Conservation (phyloP, 75 land plant genomes). For the Sequoia sempervirens region DNA sequence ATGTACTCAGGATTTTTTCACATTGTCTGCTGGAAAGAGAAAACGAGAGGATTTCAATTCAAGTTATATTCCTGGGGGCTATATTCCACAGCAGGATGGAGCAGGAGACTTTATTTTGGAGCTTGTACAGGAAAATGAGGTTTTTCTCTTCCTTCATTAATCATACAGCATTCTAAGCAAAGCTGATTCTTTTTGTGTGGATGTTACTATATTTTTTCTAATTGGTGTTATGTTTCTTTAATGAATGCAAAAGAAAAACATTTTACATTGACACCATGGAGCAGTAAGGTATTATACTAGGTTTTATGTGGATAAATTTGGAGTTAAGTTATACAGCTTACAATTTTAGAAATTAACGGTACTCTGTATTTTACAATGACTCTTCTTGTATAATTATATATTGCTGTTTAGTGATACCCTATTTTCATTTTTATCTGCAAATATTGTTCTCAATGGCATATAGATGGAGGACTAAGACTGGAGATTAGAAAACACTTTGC, state of each 20-base stretch:
- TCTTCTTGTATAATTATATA: not conserved
- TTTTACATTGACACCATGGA: not conserved
- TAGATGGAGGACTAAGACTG: not conserved
- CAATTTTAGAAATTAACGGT: not conserved
- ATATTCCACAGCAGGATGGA: slow-evolving; percentile 86
- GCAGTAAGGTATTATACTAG: not conserved
- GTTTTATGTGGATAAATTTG: not conserved
- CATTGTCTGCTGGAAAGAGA: slow-evolving; percentile 52
- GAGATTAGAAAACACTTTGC: not conserved
- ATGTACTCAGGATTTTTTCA: slow-evolving; percentile 65
- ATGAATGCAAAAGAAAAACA: not conserved
- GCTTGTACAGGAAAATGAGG: slow-evolving; percentile 15
- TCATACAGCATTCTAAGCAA: not conserved
- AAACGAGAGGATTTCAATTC: slow-evolving; percentile 60
- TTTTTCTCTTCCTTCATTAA: not conserved
- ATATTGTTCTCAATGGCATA: not conserved
- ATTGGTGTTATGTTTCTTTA: not conserved
- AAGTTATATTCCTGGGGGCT: slow-evolving; percentile 37
- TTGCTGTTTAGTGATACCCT: too few relatives aligned
- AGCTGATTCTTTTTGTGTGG: not conserved
- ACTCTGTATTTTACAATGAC: not conserved
- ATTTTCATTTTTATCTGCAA: not conserved
- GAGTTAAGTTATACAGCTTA: not conserved
- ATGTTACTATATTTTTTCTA: not conserved
- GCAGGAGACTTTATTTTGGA: slow-evolving; percentile 39